Base-by-base conservation (phyloP, 2,329 filamentous ascomycete species). In the Arthrobotrys musiformis region DNA sequence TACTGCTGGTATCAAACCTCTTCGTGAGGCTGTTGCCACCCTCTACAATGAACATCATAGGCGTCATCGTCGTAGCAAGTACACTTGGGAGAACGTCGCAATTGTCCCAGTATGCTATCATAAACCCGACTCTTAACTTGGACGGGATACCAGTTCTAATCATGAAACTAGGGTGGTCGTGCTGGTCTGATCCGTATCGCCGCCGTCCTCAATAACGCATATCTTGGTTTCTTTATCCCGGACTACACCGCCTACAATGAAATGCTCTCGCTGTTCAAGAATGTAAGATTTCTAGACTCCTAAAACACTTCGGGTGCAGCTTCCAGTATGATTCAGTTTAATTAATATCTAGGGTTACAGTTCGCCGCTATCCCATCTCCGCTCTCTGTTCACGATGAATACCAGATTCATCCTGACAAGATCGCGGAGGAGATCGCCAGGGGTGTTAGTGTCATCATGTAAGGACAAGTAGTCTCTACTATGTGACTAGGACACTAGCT, bases 211-310 rank as follows among this genome's bases (percentile, higher is more conserved):
- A 94, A 94, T 79, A 97, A 97, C 83, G 91, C 93, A 68, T 97
- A 97, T 82, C 87, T 97, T 79, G 93, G 91, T 46, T 97, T 97
- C 88, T 97, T 97, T 85, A 92, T 97, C 82, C 93, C 93, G 52
- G 92, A 97, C 84, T 97, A 97, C 85, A 97, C 94, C 2, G 94
- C 94, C 1, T 98, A 98, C 86, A 97, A 96, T 82, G 94, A 97
- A 86, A 97, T 98, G 94, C 85, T 97, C 85, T 93, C 91, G 72
- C 86, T 97, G 74, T 97, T 98, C 88, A 93, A 92, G 85, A 97
- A 97, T 84, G 89, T 90, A 81, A 81, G 88, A 83, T 17, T n/a
- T n/a, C 17, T n/a, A n/a, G n/a, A n/a, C 30, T 11, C 8, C 7
- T 2, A 24, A 58, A 19, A 13, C 5, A 30, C 40, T 28, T 40